Evolutionary conservation across 2,329 filamentous ascomycete species (phyloP).

Genomic region (Penicillium sp.): DNA sequence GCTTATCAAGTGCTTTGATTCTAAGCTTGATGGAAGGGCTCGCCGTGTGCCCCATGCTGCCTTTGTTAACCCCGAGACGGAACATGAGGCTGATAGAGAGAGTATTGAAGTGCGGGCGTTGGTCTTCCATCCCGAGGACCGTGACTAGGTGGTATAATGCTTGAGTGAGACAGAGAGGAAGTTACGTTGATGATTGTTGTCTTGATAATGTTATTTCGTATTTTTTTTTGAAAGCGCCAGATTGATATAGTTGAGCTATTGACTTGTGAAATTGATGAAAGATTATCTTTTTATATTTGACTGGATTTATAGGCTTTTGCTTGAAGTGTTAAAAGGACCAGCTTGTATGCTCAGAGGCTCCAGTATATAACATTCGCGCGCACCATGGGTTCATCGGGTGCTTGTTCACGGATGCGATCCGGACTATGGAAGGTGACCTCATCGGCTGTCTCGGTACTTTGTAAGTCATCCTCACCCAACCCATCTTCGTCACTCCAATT

Average conservation of each 20-base stretch:
- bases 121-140: constrained; percentile 51
- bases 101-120: constrained; percentile 59
- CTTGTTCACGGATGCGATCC: too few relatives aligned
- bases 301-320: neutral
- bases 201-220: neutral
- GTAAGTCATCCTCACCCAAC: too few relatives aligned
- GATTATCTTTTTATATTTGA: neutral
- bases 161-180: neutral
- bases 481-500: too few relatives aligned
- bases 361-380: too few relatives aligned
- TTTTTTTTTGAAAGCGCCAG: neutral
- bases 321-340: too few relatives aligned
- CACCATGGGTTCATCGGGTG: too few relatives aligned
- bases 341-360: too few relatives aligned
- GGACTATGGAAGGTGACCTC: too few relatives aligned
- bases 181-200: neutral
- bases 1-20: constrained; percentile 63
- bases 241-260: neutral
- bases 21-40: constrained; percentile 54
- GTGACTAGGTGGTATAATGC: constrained; percentile 14
- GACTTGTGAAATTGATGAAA: neutral
- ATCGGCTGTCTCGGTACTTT: too few relatives aligned
- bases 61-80: constrained; percentile 52
- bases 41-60: constrained; percentile 57
- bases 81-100: constrained; percentile 42